Conservation (phyloP, 768 basidiomycete species). For the Boletus reticulatus region DNA sequence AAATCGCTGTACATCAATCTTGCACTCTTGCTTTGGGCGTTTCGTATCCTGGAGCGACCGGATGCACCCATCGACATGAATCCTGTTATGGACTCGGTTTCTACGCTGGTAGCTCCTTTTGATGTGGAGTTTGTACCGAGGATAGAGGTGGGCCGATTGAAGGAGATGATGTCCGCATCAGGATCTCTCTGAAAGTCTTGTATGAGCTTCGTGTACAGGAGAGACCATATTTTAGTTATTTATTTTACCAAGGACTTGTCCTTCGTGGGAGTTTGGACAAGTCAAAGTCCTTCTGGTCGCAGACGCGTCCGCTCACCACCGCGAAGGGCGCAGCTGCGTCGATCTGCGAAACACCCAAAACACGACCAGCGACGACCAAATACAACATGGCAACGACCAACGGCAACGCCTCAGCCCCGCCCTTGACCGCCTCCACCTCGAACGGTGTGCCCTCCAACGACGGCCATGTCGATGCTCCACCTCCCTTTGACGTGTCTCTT, state of each 20-base stretch:
- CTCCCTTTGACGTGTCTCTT: slow-evolving; percentile 61
- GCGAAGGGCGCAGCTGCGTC: slow-evolving; percentile 14
- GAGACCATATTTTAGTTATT: not conserved
- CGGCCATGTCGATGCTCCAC: slow-evolving; percentile 37
- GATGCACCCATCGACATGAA: slow-evolving; percentile 51
- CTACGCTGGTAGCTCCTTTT: slow-evolving; percentile 58
- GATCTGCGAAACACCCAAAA: not conserved
- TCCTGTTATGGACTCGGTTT: slow-evolving; percentile 53
- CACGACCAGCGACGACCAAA: slow-evolving; percentile 16
- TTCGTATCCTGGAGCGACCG: slow-evolving; percentile 48
- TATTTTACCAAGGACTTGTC: slow-evolving; percentile 12
- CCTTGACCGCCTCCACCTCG: slow-evolving; percentile 29
- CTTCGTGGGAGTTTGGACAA: slow-evolving; percentile 20
- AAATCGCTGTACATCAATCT: slow-evolving; percentile 60
- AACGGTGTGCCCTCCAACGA: slow-evolving; percentile 28
- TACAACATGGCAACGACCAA: slow-evolving; percentile 22
- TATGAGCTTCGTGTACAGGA: too few relatives aligned
- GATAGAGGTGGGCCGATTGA: slow-evolving; percentile 13
- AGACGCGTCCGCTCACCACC: slow-evolving; percentile 28
- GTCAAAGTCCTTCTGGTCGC: not conserved
- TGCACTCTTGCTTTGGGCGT: slow-evolving; percentile 60
- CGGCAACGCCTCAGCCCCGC: slow-evolving; percentile 23
- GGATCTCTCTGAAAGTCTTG: too few relatives aligned
- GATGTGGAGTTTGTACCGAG: slow-evolving; percentile 52
- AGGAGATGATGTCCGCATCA: slow-evolving; percentile 4